phyloP scores from a whole-genome alignment of 129 eudicot genomes.

The Helianthus annuus region DNA sequence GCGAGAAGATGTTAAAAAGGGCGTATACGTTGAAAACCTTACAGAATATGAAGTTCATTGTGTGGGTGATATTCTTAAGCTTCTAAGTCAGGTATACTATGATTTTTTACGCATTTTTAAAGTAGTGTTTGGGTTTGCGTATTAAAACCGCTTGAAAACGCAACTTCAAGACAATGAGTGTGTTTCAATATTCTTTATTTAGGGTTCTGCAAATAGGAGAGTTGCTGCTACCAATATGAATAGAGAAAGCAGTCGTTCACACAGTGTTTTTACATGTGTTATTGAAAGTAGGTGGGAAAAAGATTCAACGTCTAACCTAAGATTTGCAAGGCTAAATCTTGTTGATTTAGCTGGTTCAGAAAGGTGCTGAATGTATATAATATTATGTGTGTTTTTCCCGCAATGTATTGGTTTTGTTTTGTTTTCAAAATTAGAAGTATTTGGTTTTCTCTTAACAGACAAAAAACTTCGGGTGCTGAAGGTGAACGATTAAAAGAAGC shows the following conservation, averaged over 20 bases:
- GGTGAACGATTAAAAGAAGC: slow-evolving; percentile 95
- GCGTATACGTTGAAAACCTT: slow-evolving; percentile 91
- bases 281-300: slow-evolving; percentile 93
- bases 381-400: neutral
- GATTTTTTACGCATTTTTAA: neutral
- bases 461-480: slow-evolving; percentile 94
- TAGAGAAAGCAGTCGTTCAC: slow-evolving; percentile 97
- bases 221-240: slow-evolving; percentile 97
- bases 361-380: slow-evolving; percentile 41
- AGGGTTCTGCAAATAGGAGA: slow-evolving; percentile 88
- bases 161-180: neutral
- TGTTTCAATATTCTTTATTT: neutral
- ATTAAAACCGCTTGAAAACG: neutral
- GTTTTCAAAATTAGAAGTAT: neutral
- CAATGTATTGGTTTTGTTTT: neutral
- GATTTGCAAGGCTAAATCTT: slow-evolving; percentile 87
- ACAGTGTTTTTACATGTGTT: slow-evolving; percentile 89
- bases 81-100: slow-evolving; percentile 65
- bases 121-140: neutral
- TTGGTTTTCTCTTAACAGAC: slow-evolving; percentile 46
- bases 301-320: slow-evolving; percentile 64
- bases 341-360: slow-evolving; percentile 99
- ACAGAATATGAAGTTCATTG: slow-evolving; percentile 77
- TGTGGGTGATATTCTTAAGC: slow-evolving; percentile 79
- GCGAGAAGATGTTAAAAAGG: slow-evolving; percentile 79